Evolutionary conservation across 108 stramenopile genomes (phyloP).

Genomic region (Cylindrotheca closterium): DNA sequence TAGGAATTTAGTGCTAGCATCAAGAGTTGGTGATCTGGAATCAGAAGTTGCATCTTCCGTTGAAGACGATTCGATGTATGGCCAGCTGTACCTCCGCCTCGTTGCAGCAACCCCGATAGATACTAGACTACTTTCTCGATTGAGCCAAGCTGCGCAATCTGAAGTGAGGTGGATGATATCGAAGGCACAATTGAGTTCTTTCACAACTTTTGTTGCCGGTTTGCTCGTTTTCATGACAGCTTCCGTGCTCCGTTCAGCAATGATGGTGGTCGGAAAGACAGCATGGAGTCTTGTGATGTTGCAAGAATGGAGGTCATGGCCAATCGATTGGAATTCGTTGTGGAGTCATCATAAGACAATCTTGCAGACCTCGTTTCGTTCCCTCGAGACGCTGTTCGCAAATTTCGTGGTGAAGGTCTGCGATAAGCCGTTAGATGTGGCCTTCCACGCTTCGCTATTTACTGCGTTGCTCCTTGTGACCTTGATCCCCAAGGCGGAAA

Average conservation of each 20-base stretch:
- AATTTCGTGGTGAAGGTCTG: constrained; percentile 3
- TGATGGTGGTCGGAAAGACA: constrained; percentile 32
- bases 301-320: constrained; percentile 46
- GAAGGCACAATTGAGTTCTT: constrained; percentile 55
- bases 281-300: constrained; percentile 29
- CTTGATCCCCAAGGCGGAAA: constrained; percentile 53
- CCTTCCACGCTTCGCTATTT: constrained; percentile 52
- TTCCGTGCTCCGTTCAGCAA: constrained; percentile 50
- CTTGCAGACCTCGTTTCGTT: constrained; percentile 26
- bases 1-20: constrained; percentile 35
- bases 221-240: constrained; percentile 59
- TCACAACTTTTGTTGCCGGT: constrained; percentile 42
- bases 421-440: constrained; percentile 56
- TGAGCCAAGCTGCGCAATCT: constrained; percentile 30
- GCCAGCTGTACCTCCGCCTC: constrained; percentile 72
- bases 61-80: constrained; percentile 51
- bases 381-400: constrained; percentile 25
- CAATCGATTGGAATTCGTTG: constrained; percentile 53
- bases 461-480: constrained; percentile 48
- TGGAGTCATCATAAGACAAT: constrained; percentile 19
- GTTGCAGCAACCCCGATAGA: constrained; percentile 47
- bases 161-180: constrained; percentile 53
- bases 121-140: constrained; percentile 21
- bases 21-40: constrained; percentile 24
- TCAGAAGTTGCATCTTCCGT: constrained; percentile 34